phyloP scores from a whole-genome alignment of 768 basidiomycete genomes.

The Phanerodontia chrysosporium region DNA sequence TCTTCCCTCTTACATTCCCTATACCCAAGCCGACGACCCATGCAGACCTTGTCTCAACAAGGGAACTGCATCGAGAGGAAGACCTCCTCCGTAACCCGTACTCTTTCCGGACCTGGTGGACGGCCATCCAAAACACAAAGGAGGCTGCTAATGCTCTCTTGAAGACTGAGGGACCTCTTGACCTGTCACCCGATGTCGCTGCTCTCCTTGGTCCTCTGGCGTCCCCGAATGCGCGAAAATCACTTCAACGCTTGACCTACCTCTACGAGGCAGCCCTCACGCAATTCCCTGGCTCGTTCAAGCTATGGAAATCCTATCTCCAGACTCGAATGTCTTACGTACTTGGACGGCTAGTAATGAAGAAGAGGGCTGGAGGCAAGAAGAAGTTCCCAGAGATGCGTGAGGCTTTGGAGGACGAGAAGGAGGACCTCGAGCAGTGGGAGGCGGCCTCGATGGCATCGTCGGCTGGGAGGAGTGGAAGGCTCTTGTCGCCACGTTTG shows the following conservation, averaged over 20 bases:
- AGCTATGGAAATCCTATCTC: conserved; percentile 94
- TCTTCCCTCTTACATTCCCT: conserved; percentile 85
- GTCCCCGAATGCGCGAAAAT: conserved; percentile 64
- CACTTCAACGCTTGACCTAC: conserved; percentile 81
- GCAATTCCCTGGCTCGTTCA: conserved; percentile 87
- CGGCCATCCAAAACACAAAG: conserved; percentile 71
- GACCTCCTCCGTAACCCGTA: conserved; percentile 88
- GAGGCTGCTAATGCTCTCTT: conserved; percentile 57
- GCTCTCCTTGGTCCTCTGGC: conserved; percentile 77
- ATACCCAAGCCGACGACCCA: conserved; percentile 78
- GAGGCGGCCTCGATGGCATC: conserved; percentile 78
- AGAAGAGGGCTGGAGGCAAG: conserved; percentile 79
- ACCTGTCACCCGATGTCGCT: conserved; percentile 46
- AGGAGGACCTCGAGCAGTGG: conserved; percentile 80
- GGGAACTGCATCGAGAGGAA: conserved; percentile 87
- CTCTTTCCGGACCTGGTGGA: conserved; percentile 92
- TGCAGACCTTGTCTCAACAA: conserved; percentile 64
- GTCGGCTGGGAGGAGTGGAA: conserved; percentile 99
- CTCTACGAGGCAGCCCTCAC: conserved; percentile 91
- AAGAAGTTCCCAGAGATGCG: conserved; percentile 92
- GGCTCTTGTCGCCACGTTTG: conserved; percentile 79
- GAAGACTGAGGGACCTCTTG: conserved; percentile 49
- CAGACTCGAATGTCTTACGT: conserved; percentile 81
- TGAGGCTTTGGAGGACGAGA: conserved; percentile 83
- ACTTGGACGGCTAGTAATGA: conserved; percentile 66